These are phyloP conservation scores for Amylostereum chailletii DNA, from an alignment of 1,284 basidiomycete species.

Conservation along the genomic window DNA sequence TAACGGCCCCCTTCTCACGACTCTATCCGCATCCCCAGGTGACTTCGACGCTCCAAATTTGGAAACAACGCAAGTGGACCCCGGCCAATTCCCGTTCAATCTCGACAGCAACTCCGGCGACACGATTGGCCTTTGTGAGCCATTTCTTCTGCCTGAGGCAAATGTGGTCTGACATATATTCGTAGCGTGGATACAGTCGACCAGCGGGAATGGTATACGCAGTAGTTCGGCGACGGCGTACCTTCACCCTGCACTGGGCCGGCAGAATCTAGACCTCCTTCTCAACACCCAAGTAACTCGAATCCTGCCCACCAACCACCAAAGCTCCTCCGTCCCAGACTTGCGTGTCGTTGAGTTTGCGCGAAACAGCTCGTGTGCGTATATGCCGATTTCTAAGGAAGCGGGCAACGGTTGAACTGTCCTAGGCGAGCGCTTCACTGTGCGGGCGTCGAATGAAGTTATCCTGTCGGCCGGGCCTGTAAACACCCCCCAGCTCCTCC, in stretches of 20 bases:
- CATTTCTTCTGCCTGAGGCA: background rate
- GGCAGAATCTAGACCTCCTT: constrained; percentile 23
- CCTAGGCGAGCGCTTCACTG: background rate
- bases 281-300: constrained; percentile 20
- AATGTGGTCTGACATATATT: background rate
- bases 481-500: constrained; percentile 24
- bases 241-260: constrained; percentile 8
- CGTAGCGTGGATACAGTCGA: constrained; percentile 11
- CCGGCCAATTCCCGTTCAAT: constrained; percentile 14
- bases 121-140: constrained; percentile 13
- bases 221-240: constrained; percentile 15
- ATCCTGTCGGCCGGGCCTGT: constrained; percentile 22
- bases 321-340: constrained; percentile 2
- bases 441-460: constrained; percentile 13
- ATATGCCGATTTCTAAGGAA: too few species aligned
- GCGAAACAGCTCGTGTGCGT: background rate
- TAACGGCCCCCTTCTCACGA: constrained; percentile 12
- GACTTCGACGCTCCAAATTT: constrained; percentile 9
- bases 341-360: constrained; percentile 13
- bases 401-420: background rate
- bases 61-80: constrained; percentile 8
- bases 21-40: constrained; percentile 8
- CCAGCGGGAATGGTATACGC: constrained; percentile 9
- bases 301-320: constrained; percentile 12
- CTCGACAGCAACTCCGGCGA: constrained; percentile 16